These are phyloP conservation scores for Lodderomyces jiufengensis DNA, from an alignment of 1,139 yeast genomes.

Conservation along the genomic window DNA sequence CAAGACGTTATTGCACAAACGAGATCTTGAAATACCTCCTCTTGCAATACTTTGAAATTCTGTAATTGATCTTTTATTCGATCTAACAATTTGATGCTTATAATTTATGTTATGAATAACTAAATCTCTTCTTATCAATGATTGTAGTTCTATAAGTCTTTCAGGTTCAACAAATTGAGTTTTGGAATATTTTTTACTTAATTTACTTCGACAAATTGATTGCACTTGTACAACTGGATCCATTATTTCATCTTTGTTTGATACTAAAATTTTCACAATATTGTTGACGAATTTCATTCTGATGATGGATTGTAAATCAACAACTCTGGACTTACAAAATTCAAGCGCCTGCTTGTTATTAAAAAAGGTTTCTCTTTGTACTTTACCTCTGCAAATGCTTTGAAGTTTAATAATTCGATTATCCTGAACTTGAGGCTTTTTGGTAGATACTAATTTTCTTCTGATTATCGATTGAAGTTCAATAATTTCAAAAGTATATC, in stretches of 20 bases:
- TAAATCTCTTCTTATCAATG: constrained; percentile 30
- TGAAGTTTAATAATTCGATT: constrained; percentile 21
- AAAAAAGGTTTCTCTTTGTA: constrained; percentile 15
- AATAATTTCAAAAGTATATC: constrained; percentile 26
- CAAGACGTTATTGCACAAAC: constrained; percentile 42
- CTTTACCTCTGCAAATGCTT: constrained; percentile 26
- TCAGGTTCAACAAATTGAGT: constrained; percentile 15
- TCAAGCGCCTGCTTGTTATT: constrained; percentile 12
- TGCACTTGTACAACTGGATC: constrained; percentile 28
- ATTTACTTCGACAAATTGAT: constrained; percentile 28
- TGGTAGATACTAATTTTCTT: constrained; percentile 19
- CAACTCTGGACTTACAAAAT: constrained; percentile 11
- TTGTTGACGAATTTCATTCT: constrained; percentile 24
- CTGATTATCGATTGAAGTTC: constrained; percentile 37
- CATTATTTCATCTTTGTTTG: constrained; percentile 23
- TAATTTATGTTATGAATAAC: constrained; percentile 21
- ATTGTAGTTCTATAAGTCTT: constrained; percentile 27
- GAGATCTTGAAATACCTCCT: constrained; percentile 49
- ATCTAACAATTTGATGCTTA: constrained; percentile 17
- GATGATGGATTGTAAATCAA: constrained; percentile 27
- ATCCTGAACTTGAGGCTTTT: constrained; percentile 15
- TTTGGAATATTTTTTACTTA: constrained; percentile 22
- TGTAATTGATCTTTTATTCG: constrained; percentile 14
- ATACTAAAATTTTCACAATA: constrained; percentile 22
- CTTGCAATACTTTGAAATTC: constrained; percentile 53